Conservation (phyloP, 257 asterid species). For the Fraxinus excelsior region DNA sequence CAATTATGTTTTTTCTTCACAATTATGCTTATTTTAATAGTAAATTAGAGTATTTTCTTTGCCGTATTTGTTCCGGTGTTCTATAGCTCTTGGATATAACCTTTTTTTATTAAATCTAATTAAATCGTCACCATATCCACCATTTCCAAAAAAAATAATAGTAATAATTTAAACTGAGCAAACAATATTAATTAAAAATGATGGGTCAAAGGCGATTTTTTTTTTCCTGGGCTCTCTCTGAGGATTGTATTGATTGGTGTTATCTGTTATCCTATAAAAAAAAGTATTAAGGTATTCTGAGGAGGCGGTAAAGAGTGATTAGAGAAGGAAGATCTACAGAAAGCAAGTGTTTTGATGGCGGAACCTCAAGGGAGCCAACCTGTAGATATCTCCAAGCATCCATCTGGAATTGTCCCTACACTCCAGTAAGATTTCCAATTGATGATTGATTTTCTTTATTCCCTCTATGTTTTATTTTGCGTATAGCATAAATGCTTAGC, state of each 20-base stretch:
- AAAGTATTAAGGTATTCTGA: background rate
- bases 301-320: constrained; percentile 16
- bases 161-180: background rate
- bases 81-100: background rate
- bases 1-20: background rate
- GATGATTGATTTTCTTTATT: background rate
- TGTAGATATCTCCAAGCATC: constrained; percentile 35
- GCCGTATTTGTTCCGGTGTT: too few species aligned
- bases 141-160: background rate
- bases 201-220: background rate
- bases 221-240: background rate
- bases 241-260: constrained; percentile 8
- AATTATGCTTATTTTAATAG: background rate
- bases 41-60: background rate
- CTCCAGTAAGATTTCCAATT: constrained; percentile 32
- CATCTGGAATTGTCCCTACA: constrained; percentile 35
- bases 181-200: background rate
- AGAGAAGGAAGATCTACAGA: constrained; percentile 21
- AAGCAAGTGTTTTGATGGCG: constrained; percentile 48
- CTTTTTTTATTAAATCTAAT: too few species aligned
- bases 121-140: background rate
- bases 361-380: constrained; percentile 55
- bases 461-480: background rate
- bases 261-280: background rate
- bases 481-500: background rate